Conservation (phyloP, 1,139 yeast species). For the Nadsonia commutata region DNA sequence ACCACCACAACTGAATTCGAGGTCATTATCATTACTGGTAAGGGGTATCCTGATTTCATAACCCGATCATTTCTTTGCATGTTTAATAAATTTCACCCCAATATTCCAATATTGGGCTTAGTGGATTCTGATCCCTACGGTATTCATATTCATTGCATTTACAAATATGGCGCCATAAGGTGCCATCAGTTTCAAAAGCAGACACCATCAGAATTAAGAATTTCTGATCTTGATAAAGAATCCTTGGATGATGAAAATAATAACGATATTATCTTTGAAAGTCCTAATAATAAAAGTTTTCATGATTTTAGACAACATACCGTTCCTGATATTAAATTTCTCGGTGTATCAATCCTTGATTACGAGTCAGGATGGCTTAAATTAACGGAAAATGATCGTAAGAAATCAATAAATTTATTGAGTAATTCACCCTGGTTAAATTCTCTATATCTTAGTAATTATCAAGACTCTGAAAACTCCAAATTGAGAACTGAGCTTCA, state of each 20-base stretch:
- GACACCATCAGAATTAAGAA: neutral
- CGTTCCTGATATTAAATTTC: slow-evolving; percentile 13
- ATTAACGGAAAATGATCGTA: slow-evolving; percentile 25
- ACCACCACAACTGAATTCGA: slow-evolving; percentile 2
- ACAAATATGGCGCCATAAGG: slow-evolving; percentile 19
- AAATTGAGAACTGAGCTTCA: slow-evolving; percentile 34
- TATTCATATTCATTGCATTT: slow-evolving; percentile 37
- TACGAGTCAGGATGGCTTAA: slow-evolving; percentile 26
- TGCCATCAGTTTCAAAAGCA: slow-evolving; percentile 9
- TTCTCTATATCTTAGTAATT: neutral
- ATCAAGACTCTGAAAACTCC: slow-evolving; percentile 5
- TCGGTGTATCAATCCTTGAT: slow-evolving; percentile 30
- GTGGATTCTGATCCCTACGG: slow-evolving; percentile 64
- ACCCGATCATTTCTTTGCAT: slow-evolving; percentile 45
- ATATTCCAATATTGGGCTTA: slow-evolving; percentile 33
- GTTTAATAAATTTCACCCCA: slow-evolving; percentile 33
- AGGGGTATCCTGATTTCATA: slow-evolving; percentile 59
- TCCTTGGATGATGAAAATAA: neutral
- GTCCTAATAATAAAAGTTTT: neutral
- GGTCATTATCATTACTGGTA: slow-evolving; percentile 36
- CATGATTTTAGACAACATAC: slow-evolving; percentile 1
- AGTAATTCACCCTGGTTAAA: slow-evolving; percentile 18
- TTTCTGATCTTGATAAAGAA: neutral
- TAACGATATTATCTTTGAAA: neutral
- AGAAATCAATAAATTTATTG: slow-evolving; percentile 21